Percentiles rank a stretch among this genome's conserved stretches.
Evolutionary conservation across 2,329 filamentous ascomycete species (phyloP).

Genomic region (Metarhizium album): DNA sequence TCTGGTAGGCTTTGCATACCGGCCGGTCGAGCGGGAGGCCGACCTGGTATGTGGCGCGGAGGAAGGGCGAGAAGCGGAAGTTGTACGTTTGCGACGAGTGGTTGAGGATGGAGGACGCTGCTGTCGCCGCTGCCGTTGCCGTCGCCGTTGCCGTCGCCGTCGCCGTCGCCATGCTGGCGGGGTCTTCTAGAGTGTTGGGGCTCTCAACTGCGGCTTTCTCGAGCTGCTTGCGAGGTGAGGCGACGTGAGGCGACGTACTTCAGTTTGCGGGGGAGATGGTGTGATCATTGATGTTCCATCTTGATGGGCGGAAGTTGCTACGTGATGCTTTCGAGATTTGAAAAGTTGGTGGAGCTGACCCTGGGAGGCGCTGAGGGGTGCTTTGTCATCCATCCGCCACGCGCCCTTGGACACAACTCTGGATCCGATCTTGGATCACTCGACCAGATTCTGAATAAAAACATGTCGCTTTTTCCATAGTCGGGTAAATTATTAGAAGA

Average conservation of each 20-base stretch:
- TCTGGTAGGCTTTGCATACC: conserved; percentile 74
- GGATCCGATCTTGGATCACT: too few species aligned
- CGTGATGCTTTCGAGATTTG: background rate
- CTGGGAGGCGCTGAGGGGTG: background rate
- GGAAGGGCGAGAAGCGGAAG: conserved; percentile 80
- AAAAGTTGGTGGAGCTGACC: background rate
- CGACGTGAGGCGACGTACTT: background rate
- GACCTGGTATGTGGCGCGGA: conserved; percentile 74
- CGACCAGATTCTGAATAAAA: too few species aligned
- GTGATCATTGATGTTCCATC: background rate
- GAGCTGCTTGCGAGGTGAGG: too few species aligned
- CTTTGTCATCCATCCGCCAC: background rate
- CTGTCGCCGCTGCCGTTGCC: conserved; percentile 17
- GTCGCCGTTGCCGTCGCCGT: conserved; percentile 18
- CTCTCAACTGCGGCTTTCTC: background rate
- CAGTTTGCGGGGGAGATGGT: background rate
- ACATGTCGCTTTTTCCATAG: too few species aligned
- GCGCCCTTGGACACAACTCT: too few species aligned
- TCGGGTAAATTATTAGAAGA: too few species aligned
- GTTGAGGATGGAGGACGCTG: conserved; percentile 39
- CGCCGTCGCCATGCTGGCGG: conserved; percentile 20
- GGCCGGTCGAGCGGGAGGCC: conserved; percentile 70
- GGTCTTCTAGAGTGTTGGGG: background rate
- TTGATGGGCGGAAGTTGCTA: background rate
- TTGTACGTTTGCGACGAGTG: conserved; percentile 48